These are phyloP conservation scores for Ogataea neopini DNA, from an alignment of 805 yeast species.

Conservation along the genomic window DNA sequence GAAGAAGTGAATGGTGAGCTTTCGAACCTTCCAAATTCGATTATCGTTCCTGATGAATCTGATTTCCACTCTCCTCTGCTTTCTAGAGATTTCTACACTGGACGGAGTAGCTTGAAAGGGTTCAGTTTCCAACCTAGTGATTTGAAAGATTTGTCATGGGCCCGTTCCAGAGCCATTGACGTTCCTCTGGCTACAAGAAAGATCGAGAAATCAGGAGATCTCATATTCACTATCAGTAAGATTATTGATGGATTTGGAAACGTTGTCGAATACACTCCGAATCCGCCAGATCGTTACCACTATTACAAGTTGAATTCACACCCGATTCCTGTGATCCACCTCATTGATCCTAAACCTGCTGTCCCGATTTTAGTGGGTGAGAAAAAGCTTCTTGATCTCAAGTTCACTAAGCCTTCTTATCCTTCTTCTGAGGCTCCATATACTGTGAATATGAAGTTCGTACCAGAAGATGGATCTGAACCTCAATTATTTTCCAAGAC, in stretches of 20 bases:
- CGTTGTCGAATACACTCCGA: constrained; percentile 43
- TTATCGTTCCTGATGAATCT: constrained; percentile 44
- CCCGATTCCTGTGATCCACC: constrained; percentile 52
- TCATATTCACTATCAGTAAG: constrained; percentile 56
- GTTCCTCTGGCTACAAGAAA: constrained; percentile 31
- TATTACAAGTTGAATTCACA: constrained; percentile 52
- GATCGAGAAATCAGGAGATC: constrained; percentile 46
- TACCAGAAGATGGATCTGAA: constrained; percentile 29
- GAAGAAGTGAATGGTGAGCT: constrained; percentile 42
- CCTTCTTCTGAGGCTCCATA: constrained; percentile 49
- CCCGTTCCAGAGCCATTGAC: constrained; percentile 28
- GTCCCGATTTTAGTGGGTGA: constrained; percentile 33
- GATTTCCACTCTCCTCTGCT: constrained; percentile 52
- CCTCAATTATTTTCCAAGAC: constrained; percentile 23
- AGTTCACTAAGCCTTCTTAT: constrained; percentile 25
- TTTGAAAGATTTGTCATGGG: constrained; percentile 41
- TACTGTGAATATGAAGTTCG: constrained; percentile 37
- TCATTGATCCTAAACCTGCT: constrained; percentile 39
- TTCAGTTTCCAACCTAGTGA: constrained; percentile 35
- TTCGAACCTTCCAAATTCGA: constrained; percentile 30
- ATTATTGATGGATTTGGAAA: constrained; percentile 72
- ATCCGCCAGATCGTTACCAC: constrained; percentile 38
- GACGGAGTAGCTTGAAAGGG: constrained; percentile 18
- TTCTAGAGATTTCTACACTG: constrained; percentile 32
- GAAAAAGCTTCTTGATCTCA: constrained; percentile 35